Percentiles rank a stretch among this genome's conserved stretches.
Evolutionary conservation across 129 eudicot species (phyloP).

Genomic region (Daucus carota): DNA sequence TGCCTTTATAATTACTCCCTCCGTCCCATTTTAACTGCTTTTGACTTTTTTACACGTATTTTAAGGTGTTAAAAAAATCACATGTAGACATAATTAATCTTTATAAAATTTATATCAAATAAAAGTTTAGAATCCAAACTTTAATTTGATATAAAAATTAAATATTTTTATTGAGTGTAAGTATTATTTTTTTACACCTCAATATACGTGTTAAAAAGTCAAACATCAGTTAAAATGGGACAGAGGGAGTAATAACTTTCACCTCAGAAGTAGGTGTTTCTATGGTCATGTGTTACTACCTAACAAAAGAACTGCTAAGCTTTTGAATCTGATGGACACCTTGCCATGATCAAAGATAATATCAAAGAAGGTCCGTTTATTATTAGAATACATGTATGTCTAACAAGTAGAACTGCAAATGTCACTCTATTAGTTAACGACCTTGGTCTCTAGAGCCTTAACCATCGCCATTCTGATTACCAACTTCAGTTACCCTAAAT

Average conservation of each 20-base stretch:
- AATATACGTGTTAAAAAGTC: no score
- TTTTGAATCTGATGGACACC: not conserved
- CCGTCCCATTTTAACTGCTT: no score
- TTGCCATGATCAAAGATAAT: not conserved
- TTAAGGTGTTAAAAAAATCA: no score
- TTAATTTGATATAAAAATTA: no score
- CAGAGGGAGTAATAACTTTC: not conserved
- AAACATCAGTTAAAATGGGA: no score
- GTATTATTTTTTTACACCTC: no score
- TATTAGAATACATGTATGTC: not conserved
- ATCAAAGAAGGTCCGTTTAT: not conserved
- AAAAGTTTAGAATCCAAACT: not conserved
- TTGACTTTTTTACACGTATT: no score
- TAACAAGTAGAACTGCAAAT: not conserved
- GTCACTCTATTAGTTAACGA: not conserved
- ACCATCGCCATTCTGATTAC: not conserved
- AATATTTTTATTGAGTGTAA: no score
- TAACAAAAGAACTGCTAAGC: not conserved
- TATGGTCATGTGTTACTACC: not conserved
- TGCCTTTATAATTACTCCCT: not conserved
- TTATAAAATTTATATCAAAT: no score
- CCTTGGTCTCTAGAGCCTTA: not conserved
- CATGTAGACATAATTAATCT: no score
- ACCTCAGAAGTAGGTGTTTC: not conserved
- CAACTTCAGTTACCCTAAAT: not conserved